Base-by-base conservation (phyloP, 306 rosid species). In the Lathyrus aphaca region DNA sequence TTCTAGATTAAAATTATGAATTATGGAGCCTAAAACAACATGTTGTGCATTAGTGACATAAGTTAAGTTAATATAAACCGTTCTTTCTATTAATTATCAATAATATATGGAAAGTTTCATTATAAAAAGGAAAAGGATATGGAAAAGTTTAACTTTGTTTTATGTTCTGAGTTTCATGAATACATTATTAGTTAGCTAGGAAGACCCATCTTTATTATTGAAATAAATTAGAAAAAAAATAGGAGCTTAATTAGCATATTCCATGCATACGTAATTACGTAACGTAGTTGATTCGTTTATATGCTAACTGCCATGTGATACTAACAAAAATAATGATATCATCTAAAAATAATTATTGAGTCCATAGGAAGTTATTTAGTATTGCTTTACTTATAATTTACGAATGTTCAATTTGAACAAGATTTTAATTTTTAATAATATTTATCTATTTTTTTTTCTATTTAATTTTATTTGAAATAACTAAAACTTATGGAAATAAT, bases 241-340 rank as follows among this genome's bases (percentile, higher is more conserved):
- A 49, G 18, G 38, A 10, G 68, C 23, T 60, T 60, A 38, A 46
- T 43, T 30, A 60, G 75, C 65, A 76, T 76, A 68, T 76, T 76
- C 80, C 74, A 58, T 66, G 18, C 27, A 14, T 44, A 29, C 10
- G 19, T 23, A 7, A 25, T 25, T 25, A 25, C 29, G 29, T 25
- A 25, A 48, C 12, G 15, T 21, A 73, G 55, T 42, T 64, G 63
- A 73, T 54, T 74, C 56, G 25, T 53, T 54, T 58, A 23, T 64
- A 64, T 64, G 66, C 58, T 74, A 74, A 74, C 12, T 18, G 72
- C 19, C 78, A 27, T 14, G 15, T 13, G 35, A 30, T 64, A 38
- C 48, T 53, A 54, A 59, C 19, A 15, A 37, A 35, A 57, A 6
- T n/a, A 56, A 13, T 56, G 62, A 56, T 27, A 29, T 56, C 18